These are phyloP conservation scores for Jatropha multifida DNA, from an alignment of 441 rosid genomes.

Conservation along the genomic window DNA sequence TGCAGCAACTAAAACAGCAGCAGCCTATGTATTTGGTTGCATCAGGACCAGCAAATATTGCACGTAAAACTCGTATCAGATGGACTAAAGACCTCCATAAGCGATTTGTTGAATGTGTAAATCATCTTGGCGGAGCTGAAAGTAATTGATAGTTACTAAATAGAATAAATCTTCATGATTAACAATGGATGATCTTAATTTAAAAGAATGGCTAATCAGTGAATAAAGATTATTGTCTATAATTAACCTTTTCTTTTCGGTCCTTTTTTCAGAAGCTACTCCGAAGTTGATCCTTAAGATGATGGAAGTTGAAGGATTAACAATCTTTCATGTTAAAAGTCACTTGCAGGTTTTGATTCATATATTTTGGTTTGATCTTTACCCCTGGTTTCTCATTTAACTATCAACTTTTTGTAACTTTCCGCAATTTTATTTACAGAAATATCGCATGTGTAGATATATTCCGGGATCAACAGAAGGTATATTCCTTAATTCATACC, in stretches of 20 bases:
- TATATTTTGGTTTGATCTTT: not conserved
- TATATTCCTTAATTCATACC: slow-evolving; percentile 12
- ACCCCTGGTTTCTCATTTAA: not conserved
- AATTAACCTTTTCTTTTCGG: not conserved
- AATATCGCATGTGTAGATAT: slow-evolving; percentile 20
- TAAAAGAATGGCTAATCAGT: too few relatives aligned
- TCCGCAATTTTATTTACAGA: slow-evolving; percentile 4
- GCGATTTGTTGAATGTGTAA: slow-evolving; percentile 33
- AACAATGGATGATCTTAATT: not conserved
- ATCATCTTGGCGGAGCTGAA: slow-evolving; percentile 40
- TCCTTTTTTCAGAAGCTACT: slow-evolving; percentile 31
- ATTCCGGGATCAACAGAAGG: slow-evolving; percentile 17
- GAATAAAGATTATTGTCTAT: too few relatives aligned
- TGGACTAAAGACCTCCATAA: slow-evolving; percentile 43
- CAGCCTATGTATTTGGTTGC: not conserved
- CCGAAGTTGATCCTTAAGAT: slow-evolving; percentile 39
- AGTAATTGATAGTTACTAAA: slow-evolving; percentile 23
- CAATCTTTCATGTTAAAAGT: slow-evolving; percentile 42
- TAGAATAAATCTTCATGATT: too few relatives aligned
- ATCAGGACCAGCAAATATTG: not conserved
- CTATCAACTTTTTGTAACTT: not conserved
- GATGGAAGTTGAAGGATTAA: slow-evolving; percentile 36
- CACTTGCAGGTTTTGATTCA: slow-evolving; percentile 36
- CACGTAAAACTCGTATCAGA: slow-evolving; percentile 30
- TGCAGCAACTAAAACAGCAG: not conserved